Percentiles rank a stretch among this genome's conserved stretches.
phyloP scores from a whole-genome alignment of 352 stramenopile genomes.

The Phytophthora chlamydospora region DNA sequence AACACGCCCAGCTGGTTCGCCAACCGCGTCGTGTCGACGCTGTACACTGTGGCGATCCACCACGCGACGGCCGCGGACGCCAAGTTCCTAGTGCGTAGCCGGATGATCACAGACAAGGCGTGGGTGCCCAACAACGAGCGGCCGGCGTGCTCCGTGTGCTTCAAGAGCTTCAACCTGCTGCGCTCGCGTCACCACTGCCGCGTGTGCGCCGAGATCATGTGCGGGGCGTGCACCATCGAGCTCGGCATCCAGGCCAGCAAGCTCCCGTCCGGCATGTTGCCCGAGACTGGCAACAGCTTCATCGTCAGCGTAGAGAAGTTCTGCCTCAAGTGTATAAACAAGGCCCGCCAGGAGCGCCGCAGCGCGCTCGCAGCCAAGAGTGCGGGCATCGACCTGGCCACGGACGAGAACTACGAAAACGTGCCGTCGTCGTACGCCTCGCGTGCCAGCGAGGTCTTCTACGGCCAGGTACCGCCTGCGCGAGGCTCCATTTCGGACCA shows the following conservation, averaged over 20 bases:
- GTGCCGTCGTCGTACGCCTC: conserved; percentile 34
- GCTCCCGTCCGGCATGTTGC: conserved; percentile 57
- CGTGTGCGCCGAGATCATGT: conserved; percentile 87
- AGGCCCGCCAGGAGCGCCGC: conserved; percentile 61
- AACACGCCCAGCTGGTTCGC: conserved; percentile 74
- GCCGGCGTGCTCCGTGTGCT: conserved; percentile 72
- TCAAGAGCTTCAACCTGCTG: conserved; percentile 80
- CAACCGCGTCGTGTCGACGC: conserved; percentile 59
- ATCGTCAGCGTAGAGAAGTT: conserved; percentile 84
- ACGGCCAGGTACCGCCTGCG: conserved; percentile 26
- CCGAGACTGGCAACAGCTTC: conserved; percentile 53
- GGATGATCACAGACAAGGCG: conserved; percentile 66
- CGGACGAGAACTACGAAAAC: conserved; percentile 29
- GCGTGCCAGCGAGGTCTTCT: conserved; percentile 41
- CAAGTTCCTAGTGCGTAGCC: conserved; percentile 65
- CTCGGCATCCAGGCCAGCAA: conserved; percentile 61
- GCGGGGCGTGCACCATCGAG: conserved; percentile 68
- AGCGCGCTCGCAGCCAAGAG: conserved; percentile 36
- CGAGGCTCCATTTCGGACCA: conserved; percentile 45
- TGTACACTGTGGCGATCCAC: conserved; percentile 45
- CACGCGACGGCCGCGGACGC: conserved; percentile 59
- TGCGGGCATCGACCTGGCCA: conserved; percentile 15
- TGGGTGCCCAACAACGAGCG: conserved; percentile 78
- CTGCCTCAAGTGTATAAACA: conserved; percentile 81
- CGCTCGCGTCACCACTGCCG: conserved; percentile 82